Evolutionary conservation across 2,329 filamentous ascomycete genomes (phyloP), one percentile per base, ranked within the genome.

Genomic region (Fusarium pilosicola): DNA sequence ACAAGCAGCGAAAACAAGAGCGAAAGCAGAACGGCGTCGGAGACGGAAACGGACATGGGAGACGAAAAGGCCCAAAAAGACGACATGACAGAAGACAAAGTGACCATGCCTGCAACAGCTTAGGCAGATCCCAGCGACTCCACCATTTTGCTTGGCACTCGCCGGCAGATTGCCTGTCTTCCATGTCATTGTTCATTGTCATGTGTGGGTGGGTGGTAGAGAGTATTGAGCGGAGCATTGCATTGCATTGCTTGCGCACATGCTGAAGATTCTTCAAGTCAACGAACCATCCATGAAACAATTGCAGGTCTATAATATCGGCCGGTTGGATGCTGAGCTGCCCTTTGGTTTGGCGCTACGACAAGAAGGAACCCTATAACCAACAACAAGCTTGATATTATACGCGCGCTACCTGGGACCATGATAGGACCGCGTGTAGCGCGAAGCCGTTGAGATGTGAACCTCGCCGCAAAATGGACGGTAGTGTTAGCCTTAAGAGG

Each of bases 351-450:
- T 41, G 18, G 51, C 34, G 30, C 41, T 24, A 28, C 32, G 15
- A 44, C 32, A 20, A 60, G 34, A 46, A 38, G 51, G 26, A 52
- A 54, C 18, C 22, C 12, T 30, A 60, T 54, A 56, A 44, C 52
- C 54, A 58, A 55, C 70, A 57, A 32, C 39, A 55, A 67, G 32
- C 28, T 41, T 49, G 44, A 56, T 41, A 28, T 52, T 55, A 65
- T 64, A 69, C 51, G 61, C 58, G 65, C 60, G 64, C 44, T 73
- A 56, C 58, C 58, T 36, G 41, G 56, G 59, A 51, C 32, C 48
- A 34, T 71, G 65, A 69, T 68, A 73, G 54, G 59, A 52, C 69
- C 69, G 69, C 70, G 65, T 61, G 69, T 73, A 73, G 56, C 59
- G 70, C 52, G 70, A 65, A 39, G 56, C 70, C 69, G 65, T 70